These are phyloP conservation scores for Periconia macrospinosa DNA, from an alignment of 2,329 filamentous ascomycete genomes.

Conservation along the genomic window DNA sequence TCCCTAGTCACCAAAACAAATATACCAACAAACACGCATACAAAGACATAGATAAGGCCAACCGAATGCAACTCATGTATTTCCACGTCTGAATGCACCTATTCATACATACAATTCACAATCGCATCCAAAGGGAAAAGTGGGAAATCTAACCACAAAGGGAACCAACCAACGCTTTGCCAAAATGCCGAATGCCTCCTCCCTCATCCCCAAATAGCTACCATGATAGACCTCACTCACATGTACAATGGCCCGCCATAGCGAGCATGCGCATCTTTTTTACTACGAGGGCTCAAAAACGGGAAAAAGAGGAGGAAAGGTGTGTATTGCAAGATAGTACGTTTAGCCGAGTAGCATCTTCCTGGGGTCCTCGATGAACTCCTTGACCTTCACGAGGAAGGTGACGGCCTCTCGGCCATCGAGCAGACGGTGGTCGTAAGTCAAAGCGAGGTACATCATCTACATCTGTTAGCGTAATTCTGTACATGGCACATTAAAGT, in stretches of 20 bases:
- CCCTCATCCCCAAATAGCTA: neutral
- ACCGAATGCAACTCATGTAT: too few species aligned
- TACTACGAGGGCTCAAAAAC: neutral
- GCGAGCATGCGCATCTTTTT: neutral
- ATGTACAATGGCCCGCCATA: neutral
- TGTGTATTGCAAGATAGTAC: neutral
- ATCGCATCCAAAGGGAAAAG: too few species aligned
- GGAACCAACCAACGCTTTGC: neutral
- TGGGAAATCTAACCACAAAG: neutral
- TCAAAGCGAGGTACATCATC: constrained; percentile 99
- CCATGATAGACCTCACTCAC: neutral
- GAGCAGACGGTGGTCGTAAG: constrained; percentile 94
- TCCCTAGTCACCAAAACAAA: neutral
- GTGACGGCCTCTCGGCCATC: constrained; percentile 95
- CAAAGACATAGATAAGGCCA: neutral
- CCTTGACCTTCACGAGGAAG: constrained; percentile 95
- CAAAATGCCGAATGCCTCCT: neutral
- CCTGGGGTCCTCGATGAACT: constrained; percentile 93
- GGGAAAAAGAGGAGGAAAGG: neutral
- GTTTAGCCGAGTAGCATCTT: constrained; percentile 72
- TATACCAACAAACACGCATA: neutral
- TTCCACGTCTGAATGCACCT: too few species aligned
- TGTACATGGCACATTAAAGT: neutral
- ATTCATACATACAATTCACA: neutral
- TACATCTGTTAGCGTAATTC: constrained; percentile 27